Conservation (phyloP, 805 yeast species). For the Yarrowia sp. region DNA sequence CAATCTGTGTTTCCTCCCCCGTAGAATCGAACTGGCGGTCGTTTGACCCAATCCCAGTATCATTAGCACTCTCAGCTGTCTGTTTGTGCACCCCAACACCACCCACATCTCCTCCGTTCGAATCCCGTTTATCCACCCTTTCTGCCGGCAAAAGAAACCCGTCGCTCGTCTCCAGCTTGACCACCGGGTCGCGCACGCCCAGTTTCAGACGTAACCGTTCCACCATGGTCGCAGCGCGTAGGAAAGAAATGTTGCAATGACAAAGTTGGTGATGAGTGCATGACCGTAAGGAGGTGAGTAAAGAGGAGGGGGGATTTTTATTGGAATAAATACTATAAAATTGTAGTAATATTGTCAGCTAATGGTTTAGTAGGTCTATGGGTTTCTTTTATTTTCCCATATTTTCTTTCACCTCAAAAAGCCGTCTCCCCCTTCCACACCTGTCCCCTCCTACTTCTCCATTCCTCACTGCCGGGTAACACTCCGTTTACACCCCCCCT, state of each 20-base stretch:
- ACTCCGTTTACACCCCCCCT: background rate
- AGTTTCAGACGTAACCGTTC: constrained; percentile 24
- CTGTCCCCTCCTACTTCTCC: too few relatives aligned
- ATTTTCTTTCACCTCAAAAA: background rate
- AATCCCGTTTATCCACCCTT: too few relatives aligned
- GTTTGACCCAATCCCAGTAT: too few relatives aligned
- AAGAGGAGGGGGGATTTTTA: background rate
- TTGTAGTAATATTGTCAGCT: too few relatives aligned
- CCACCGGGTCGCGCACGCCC: background rate
- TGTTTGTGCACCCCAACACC: too few relatives aligned
- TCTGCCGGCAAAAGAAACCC: background rate
- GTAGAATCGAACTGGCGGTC: too few relatives aligned
- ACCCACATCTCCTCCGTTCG: too few relatives aligned
- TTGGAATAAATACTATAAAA: too few relatives aligned
- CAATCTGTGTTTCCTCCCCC: too few relatives aligned
- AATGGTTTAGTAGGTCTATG: too few relatives aligned
- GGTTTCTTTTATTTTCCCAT: background rate
- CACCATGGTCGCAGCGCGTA: constrained; percentile 6
- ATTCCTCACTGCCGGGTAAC: constrained; percentile 8
- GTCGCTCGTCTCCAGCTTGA: constrained; percentile 10
- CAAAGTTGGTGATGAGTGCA: background rate
- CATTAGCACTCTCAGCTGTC: too few relatives aligned
- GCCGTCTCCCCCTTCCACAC: too few relatives aligned
- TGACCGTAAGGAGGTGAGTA: background rate
- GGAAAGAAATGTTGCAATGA: constrained; percentile 11